Evolutionary conservation across 2,329 filamentous ascomycete genomes (phyloP).

Genomic region (Scedosporium aurantiacum): DNA sequence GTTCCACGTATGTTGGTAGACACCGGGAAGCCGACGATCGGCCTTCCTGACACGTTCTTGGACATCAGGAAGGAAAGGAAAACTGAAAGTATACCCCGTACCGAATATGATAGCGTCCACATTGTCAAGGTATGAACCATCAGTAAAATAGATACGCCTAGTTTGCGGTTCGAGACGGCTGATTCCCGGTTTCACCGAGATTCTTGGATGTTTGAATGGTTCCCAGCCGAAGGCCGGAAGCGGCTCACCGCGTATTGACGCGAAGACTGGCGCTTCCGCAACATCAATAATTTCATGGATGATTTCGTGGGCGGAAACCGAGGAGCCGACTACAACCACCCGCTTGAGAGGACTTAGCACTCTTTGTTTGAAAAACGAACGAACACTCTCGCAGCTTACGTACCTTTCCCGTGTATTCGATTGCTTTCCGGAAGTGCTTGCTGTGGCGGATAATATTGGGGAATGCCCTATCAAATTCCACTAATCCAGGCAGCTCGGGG

Average conservation of each 20-base stretch:
- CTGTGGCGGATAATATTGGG: slow-evolving; percentile 27
- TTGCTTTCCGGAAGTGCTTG: slow-evolving; percentile 23
- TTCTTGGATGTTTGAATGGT: slow-evolving; percentile 43
- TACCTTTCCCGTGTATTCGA: slow-evolving; percentile 13
- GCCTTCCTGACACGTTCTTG: slow-evolving; percentile 28
- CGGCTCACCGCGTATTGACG: slow-evolving; percentile 31
- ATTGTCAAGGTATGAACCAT: slow-evolving; percentile 33
- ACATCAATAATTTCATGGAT: slow-evolving; percentile 37
- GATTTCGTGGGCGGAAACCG: slow-evolving; percentile 46
- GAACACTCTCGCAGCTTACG: slow-evolving; percentile 11
- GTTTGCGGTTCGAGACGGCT: slow-evolving; percentile 21
- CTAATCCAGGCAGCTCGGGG: slow-evolving; percentile 25
- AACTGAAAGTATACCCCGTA: slow-evolving; percentile 47
- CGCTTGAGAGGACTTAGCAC: slow-evolving; percentile 14
- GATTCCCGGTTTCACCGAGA: slow-evolving; percentile 32
- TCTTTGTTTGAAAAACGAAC: slow-evolving; percentile 13
- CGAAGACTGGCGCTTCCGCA: slow-evolving; percentile 34
- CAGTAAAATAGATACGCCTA: slow-evolving; percentile 32
- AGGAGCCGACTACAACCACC: slow-evolving; percentile 45
- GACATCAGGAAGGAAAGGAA: slow-evolving; percentile 40
- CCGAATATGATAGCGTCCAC: slow-evolving; percentile 49
- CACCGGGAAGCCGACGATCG: slow-evolving; percentile 20
- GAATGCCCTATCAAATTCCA: slow-evolving; percentile 22
- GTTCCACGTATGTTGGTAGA: slow-evolving; percentile 25
- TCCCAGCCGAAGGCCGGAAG: slow-evolving; percentile 42